Conservation (phyloP, 805 yeast genomes). For the Dipodascus albidus region DNA sequence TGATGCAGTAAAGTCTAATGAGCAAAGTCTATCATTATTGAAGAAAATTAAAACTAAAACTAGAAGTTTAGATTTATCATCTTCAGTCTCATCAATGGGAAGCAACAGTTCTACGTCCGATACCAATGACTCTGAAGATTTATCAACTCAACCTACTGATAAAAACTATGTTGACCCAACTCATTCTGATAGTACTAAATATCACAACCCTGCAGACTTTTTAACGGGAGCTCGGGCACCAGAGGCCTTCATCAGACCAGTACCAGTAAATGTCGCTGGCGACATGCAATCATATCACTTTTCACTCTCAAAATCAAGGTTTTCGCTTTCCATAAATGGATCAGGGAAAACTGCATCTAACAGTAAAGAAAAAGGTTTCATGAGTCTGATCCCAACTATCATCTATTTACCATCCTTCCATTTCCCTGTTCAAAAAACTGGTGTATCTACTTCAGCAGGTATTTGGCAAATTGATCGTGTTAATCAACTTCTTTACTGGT, state of each 20-base stretch:
- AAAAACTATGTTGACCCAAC: background rate
- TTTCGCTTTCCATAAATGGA: slow-evolving; percentile 34
- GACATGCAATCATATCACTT: slow-evolving; percentile 42
- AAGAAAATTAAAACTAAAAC: slow-evolving; percentile 49
- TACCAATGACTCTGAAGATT: background rate
- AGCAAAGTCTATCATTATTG: background rate
- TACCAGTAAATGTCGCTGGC: slow-evolving; percentile 56
- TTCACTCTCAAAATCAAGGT: slow-evolving; percentile 38
- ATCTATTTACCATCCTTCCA: slow-evolving; percentile 68
- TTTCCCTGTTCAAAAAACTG: slow-evolving; percentile 39
- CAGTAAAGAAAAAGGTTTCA: slow-evolving; percentile 1
- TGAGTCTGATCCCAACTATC: slow-evolving; percentile 35
- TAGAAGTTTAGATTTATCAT: slow-evolving; percentile 67
- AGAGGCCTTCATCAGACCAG: slow-evolving; percentile 70
- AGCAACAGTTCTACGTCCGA: background rate
- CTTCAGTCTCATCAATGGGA: slow-evolving; percentile 34
- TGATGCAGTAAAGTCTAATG: slow-evolving; percentile 11
- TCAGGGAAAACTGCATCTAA: slow-evolving; percentile 4
- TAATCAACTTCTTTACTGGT: slow-evolving; percentile 58
- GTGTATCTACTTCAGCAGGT: slow-evolving; percentile 46
- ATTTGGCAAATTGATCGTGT: slow-evolving; percentile 38
- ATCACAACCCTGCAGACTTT: background rate
- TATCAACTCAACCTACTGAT: background rate
- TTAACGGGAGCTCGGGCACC: slow-evolving; percentile 50
- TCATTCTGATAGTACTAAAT: background rate